Percentiles rank a stretch among this genome's conserved stretches.
Conservation (phyloP, 2,329 filamentous ascomycete species). For the Alternaria novae-zelandiae region DNA sequence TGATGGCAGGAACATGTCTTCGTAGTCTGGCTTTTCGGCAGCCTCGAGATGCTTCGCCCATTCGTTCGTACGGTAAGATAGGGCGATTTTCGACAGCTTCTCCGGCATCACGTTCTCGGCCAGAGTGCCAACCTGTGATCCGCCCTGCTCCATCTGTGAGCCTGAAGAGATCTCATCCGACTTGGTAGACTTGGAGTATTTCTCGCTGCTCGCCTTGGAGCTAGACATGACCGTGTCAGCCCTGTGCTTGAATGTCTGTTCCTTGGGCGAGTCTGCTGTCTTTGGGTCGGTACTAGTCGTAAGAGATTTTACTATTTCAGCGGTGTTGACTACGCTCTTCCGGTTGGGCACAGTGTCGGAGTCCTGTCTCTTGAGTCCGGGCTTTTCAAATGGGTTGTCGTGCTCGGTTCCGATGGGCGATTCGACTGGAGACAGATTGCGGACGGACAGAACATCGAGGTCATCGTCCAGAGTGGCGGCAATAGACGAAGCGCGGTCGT, state of each 20-base stretch:
- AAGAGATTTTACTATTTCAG: conserved; percentile 15
- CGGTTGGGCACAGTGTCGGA: neutral
- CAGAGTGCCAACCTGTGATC: conserved; percentile 54
- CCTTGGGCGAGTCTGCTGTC: conserved; percentile 13
- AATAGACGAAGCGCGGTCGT: conserved; percentile 56
- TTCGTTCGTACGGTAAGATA: conserved; percentile 89
- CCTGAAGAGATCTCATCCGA: conserved; percentile 40
- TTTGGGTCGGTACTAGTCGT: conserved; percentile 44
- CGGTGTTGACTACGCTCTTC: neutral
- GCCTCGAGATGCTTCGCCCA: conserved; percentile 89
- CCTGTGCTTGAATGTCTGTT: conserved; percentile 14
- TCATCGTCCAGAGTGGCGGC: conserved; percentile 67
- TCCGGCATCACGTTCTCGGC: conserved; percentile 65
- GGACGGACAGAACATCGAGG: conserved; percentile 47
- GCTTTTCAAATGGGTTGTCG: neutral
- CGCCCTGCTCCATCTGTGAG: conserved; percentile 33
- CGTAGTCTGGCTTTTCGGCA: conserved; percentile 74
- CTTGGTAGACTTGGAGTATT: conserved; percentile 49
- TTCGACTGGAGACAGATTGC: conserved; percentile 34
- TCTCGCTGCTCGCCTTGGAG: conserved; percentile 22
- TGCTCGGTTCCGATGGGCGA: conserved; percentile 33
- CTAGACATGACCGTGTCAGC: conserved; percentile 28
- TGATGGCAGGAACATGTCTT: conserved; percentile 61
- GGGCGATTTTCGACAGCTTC: conserved; percentile 76
- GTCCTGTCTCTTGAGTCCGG: neutral